Evolutionary conservation across 2,329 filamentous ascomycete genomes (phyloP), one percentile per base, ranked within the genome.

Genomic region (Penicillium sp.): DNA sequence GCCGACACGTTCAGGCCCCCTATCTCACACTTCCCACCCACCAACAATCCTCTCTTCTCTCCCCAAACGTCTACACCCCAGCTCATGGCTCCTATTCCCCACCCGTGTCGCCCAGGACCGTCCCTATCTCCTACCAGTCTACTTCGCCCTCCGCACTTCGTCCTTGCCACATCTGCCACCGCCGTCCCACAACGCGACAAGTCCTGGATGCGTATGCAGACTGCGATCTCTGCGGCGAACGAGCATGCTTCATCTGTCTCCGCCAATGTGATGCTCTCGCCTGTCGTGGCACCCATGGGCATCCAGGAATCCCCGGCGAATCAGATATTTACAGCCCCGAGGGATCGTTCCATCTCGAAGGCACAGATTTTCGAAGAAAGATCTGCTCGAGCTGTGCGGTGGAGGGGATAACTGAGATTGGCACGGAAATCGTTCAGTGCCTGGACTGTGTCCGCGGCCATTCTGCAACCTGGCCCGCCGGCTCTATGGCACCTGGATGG

Each of bases 201-300:
- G 66, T 75, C 23, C 64, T 78, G 1, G 74, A 77, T 50, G 75
- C 74, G 3, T 78, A 77, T 56, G 71, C 74, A 16, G 72, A 77
- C 56, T 78, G 75, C 57, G 72, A 76, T 51, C 53, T 77, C 13
- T 78, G 76, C 51, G 66, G 65, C 9, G 58, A 73, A 43, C 67
- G 75, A 37, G 70, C 74, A 35, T 78, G 76, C 52, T 78, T 76
- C 57, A 76, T 78, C 37, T 78, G 75, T 64, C 62, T 78, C 44
- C 69, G 75, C 16, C 69, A 75, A 53, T 78, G 76, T 51, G 72
- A 75, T 50, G 64, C 68, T 6, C 19, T 60, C 16, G 55, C 68
- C 48, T 77, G 74, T 54, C 54, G 61, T n/a, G 62, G 62, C 9
- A 58, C 48, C 16, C 46, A 55, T 43, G 2, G 23, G 27, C 19